phyloP scores from a whole-genome alignment of 108 stramenopile species.

The Parietichytrium sp. region DNA sequence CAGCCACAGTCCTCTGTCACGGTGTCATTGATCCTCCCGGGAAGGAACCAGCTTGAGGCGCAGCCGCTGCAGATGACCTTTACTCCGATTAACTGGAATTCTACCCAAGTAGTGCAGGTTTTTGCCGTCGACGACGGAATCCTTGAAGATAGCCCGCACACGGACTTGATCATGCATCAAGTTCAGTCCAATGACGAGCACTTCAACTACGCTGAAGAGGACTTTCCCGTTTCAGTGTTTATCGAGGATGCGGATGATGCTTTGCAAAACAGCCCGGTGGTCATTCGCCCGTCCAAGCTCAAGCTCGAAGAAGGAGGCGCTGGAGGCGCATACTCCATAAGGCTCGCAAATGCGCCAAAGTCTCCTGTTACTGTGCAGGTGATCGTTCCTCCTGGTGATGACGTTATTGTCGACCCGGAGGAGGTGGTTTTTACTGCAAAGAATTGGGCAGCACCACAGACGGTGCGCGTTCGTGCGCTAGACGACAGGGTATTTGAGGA shows the following conservation, averaged over 20 bases:
- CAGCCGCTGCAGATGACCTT: not conserved
- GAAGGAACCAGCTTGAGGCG: not conserved
- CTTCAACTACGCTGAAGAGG: not conserved
- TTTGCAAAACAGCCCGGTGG: not conserved
- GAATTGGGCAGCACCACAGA: not conserved
- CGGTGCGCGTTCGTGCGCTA: not conserved
- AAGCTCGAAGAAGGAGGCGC: constrained; percentile 9
- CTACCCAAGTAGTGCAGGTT: constrained; percentile 10
- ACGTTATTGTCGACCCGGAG: not conserved
- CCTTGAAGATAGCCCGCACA: constrained; percentile 19
- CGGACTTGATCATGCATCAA: not conserved
- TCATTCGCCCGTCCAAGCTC: not conserved
- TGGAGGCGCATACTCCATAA: not conserved
- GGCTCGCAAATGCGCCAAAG: not conserved
- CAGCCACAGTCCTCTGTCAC: constrained; percentile 2
- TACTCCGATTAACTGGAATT: not conserved
- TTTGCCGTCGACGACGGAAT: constrained; percentile 8
- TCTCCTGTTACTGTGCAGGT: not conserved
- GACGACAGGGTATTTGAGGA: constrained; percentile 1
- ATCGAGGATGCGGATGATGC: no score
- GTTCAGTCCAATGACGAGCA: not conserved
- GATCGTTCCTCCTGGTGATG: not conserved
- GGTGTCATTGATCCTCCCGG: not conserved
- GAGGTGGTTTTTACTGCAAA: not conserved
- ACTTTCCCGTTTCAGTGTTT: no score